Base-by-base conservation (phyloP, 2,329 filamentous ascomycete genomes). In the Didymosphaeria variabile region DNA sequence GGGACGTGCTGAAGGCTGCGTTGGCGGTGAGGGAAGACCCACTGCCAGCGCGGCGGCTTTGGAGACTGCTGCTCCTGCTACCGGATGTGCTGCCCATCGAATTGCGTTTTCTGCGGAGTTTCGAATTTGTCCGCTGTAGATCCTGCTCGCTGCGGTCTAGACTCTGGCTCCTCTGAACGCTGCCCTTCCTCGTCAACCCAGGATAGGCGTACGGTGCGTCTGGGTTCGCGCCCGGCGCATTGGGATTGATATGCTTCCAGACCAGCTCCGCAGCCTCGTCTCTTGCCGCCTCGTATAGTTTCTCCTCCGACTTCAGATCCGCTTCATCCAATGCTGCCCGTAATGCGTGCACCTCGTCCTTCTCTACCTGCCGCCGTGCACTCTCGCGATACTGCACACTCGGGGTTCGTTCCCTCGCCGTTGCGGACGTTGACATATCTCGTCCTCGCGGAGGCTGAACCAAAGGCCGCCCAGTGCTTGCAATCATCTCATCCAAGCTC, bases 221-320 rank as follows among this genome's bases (percentile, higher is more conserved):
- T 17, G 85, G 82, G 62, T 84, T 84, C 34, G 83, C 83, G 68
- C 88, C 90, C 10, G 90, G 87, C 1, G 87, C 86, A 46, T 88
- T 85, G 2, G 90, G 89, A 66, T 92, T 85, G 72, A 90, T 84
- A 73, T 94, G 91, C 71, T 89, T 87, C 85, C 88, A 93, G 46
- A 94, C 91, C 49, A 94, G 83, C 74, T 94, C 90, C 1, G 90
- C 89, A 12, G 91, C 91, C 76, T 94, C 91, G 61, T 92, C 83
- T 62, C 92, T 87, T 32, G 91, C 91, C 44, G 90, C 89, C 13
- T 86, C 81, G 74, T 91, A 90, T 52, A 94, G 76, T 47, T 86
- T 86, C 60, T 82, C 76, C 60, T 90, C 88, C 21, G 90, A 88
- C 2, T 88, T 84, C 31, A 91, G 65, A 60, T 91, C 87, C 85